Conservation (phyloP, 352 stramenopile genomes). For the Globisporangium spinosum region DNA sequence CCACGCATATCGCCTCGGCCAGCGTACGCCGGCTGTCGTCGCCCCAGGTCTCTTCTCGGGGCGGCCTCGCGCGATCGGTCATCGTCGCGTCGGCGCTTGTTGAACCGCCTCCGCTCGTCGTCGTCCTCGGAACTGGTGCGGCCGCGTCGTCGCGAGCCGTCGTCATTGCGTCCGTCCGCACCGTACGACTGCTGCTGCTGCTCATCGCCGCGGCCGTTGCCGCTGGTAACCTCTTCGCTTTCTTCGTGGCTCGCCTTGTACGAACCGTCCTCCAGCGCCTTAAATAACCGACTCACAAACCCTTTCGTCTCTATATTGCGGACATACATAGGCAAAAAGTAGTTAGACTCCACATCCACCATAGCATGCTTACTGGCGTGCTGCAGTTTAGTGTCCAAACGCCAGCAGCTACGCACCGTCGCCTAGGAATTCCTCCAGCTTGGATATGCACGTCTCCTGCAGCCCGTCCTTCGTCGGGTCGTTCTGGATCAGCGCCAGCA, state of each 20-base stretch:
- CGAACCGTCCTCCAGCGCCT: conserved; percentile 50
- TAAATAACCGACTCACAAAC: conserved; percentile 76
- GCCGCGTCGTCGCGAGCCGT: conserved; percentile 31
- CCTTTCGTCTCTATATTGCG: conserved; percentile 50
- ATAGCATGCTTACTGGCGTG: background rate
- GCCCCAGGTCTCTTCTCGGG: conserved; percentile 23
- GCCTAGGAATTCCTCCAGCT: conserved; percentile 84
- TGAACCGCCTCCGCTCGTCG: conserved; percentile 47
- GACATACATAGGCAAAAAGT: background rate
- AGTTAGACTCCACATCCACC: conserved; percentile 5
- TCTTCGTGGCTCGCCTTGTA: conserved; percentile 45
- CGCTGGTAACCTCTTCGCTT: conserved; percentile 7
- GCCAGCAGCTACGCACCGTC: conserved; percentile 40
- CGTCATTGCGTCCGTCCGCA: conserved; percentile 19
- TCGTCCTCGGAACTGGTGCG: conserved; percentile 48
- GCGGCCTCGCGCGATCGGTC: conserved; percentile 24
- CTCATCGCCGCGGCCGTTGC: conserved; percentile 3
- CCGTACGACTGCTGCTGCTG: conserved; percentile 15
- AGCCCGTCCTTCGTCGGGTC: conserved; percentile 70
- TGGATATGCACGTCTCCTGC: conserved; percentile 64
- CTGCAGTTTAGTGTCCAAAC: background rate
- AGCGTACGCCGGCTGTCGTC: conserved; percentile 23
- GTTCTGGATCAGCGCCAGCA: conserved; percentile 81
- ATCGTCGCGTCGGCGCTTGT: conserved; percentile 61
- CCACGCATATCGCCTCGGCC: conserved; percentile 28